Percentiles rank a stretch among this genome's conserved stretches.
Conservation (phyloP, 2,329 filamentous ascomycete genomes). For the Blumeria hordei region DNA sequence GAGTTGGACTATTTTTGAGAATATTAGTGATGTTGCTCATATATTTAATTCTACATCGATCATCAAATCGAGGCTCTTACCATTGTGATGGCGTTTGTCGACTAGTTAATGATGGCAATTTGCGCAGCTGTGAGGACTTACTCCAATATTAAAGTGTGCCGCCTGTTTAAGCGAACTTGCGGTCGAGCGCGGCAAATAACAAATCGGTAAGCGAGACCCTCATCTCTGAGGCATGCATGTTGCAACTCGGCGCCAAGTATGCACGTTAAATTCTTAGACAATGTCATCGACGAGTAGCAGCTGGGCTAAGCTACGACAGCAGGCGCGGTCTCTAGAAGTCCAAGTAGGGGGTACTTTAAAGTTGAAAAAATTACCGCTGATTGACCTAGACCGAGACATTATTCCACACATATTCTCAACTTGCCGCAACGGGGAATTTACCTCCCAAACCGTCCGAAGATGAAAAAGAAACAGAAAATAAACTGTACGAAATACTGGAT, state of each 20-base stretch:
- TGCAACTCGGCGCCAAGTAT: too few species aligned
- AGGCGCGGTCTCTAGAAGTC: conserved; percentile 67
- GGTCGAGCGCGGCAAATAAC: background rate
- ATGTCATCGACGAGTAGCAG: conserved; percentile 21
- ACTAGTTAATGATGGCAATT: conserved; percentile 3
- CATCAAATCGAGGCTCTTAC: conserved; percentile 3
- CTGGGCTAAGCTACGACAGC: conserved; percentile 88
- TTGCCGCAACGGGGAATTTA: conserved; percentile 55
- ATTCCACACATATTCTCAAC: conserved; percentile 77
- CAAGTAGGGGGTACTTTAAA: conserved; percentile 38
- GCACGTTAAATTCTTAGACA: background rate
- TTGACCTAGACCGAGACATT: conserved; percentile 49
- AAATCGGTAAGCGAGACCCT: background rate
- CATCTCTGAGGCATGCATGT: too few species aligned
- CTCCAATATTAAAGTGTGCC: background rate
- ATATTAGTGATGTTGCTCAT: conserved; percentile 9
- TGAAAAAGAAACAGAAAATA: conserved; percentile 53
- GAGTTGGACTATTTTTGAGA: conserved; percentile 26
- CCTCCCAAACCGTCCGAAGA: conserved; percentile 67
- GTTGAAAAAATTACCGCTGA: background rate
- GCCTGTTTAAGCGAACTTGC: background rate
- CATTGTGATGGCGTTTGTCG: conserved; percentile 9
- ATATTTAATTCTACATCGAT: background rate
- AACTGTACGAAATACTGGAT: conserved; percentile 64
- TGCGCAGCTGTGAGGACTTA: background rate